Percentiles rank a stretch among this genome's conserved stretches.
These are phyloP conservation scores for Mucor circinelloides DNA, from an alignment of 371 early-diverging fungal genomes.

Conservation along the genomic window DNA sequence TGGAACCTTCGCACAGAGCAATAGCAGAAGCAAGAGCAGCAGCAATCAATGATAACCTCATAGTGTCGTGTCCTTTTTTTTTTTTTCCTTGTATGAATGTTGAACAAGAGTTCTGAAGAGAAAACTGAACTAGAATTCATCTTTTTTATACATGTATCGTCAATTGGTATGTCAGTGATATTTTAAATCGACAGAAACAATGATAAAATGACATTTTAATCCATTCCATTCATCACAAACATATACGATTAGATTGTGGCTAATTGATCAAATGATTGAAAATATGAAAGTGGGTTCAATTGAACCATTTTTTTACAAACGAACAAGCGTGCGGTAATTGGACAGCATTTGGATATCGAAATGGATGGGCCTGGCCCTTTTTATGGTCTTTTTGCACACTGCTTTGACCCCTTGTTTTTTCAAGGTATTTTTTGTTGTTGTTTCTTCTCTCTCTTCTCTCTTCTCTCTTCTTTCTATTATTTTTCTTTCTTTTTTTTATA, in stretches of 20 bases:
- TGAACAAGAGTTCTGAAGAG: background rate
- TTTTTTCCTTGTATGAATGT: background rate
- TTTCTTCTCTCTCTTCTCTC: constrained; percentile 3
- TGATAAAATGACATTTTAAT: background rate
- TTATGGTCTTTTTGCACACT: background rate
- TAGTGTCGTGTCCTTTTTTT: background rate
- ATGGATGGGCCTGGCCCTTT: constrained; percentile 18
- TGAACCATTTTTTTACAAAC: background rate
- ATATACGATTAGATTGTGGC: background rate
- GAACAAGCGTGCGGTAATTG: constrained; percentile 2
- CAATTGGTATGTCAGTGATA: constrained; percentile 18
- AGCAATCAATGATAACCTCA: constrained; percentile 27
- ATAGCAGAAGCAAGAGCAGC: constrained; percentile 22
- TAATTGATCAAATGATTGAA: background rate
- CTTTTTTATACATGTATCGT: constrained; percentile 5
- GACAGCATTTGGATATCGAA: background rate
- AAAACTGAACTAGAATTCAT: background rate
- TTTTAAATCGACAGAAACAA: constrained; percentile 19
- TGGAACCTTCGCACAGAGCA: constrained; percentile 29
- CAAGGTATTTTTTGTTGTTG: background rate
- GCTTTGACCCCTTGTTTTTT: constrained; percentile 16
- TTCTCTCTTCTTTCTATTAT: constrained; percentile 5
- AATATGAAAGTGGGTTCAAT: background rate
- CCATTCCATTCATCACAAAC: constrained; percentile 4
- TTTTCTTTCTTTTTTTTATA: constrained; percentile 7